phyloP scores from a whole-genome alignment of 2,329 filamentous ascomycete genomes.

The Colletotrichum shisoi region DNA sequence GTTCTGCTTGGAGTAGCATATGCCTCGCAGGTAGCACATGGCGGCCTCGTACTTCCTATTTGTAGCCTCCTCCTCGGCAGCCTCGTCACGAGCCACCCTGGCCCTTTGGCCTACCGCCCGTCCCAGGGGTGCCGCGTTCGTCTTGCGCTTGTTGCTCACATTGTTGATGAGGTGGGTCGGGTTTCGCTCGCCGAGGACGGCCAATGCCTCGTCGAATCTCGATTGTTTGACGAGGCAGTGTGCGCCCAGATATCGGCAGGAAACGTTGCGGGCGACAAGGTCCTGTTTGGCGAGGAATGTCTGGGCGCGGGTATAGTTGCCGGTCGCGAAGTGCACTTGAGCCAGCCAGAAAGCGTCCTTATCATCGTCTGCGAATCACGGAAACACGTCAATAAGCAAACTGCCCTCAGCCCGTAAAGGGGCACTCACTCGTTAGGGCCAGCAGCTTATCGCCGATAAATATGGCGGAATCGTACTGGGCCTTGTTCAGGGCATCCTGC shows the following conservation, averaged over 20 bases:
- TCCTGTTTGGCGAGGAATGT: slow-evolving; percentile 85
- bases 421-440: slow-evolving; percentile 80
- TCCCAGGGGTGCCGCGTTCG: slow-evolving; percentile 65
- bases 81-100: slow-evolving; percentile 51
- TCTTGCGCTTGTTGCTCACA: slow-evolving; percentile 70
- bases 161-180: slow-evolving; percentile 85
- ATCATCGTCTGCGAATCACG: slow-evolving; percentile 73
- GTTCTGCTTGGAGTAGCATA: slow-evolving; percentile 97
- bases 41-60: slow-evolving; percentile 90
- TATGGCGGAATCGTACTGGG: slow-evolving; percentile 95
- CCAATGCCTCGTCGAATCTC: slow-evolving; percentile 87
- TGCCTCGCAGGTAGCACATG: slow-evolving; percentile 94
- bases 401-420: too few relatives aligned
- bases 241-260: slow-evolving; percentile 90
- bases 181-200: slow-evolving; percentile 88
- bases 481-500: slow-evolving; percentile 92
- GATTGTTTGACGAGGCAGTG: slow-evolving; percentile 94
- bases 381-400: neutral
- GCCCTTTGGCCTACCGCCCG: slow-evolving; percentile 44
- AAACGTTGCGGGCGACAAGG: slow-evolving; percentile 79
- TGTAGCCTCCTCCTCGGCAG: slow-evolving; percentile 70
- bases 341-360: slow-evolving; percentile 96
- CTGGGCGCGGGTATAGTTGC: slow-evolving; percentile 92
- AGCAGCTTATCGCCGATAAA: slow-evolving; percentile 97
- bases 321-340: slow-evolving; percentile 95